phyloP scores from a whole-genome alignment of 78 protist genomes.

The Dictyostelium discoideum region DNA sequence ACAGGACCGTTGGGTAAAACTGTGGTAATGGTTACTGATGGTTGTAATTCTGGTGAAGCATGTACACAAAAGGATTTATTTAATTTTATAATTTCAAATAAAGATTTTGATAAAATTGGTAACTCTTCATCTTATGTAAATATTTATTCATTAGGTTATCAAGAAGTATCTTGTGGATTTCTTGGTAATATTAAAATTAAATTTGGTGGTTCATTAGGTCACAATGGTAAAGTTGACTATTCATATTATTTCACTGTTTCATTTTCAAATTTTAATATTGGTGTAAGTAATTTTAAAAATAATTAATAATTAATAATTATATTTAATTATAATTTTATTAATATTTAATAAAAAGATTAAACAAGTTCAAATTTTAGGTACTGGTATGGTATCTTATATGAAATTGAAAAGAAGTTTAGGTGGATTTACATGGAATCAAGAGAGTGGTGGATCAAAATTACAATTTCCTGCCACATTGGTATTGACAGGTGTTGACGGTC shows the following conservation, averaged over 20 bases:
- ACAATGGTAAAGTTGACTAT: background rate
- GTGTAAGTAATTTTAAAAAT: slow-evolving; percentile 21
- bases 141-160: slow-evolving; percentile 57
- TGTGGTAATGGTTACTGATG: slow-evolving; percentile 21
- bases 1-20: slow-evolving; percentile 26
- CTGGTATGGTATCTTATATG: slow-evolving; percentile 22
- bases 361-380: slow-evolving; percentile 20
- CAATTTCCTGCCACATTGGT: slow-evolving; percentile 47
- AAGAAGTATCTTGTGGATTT: slow-evolving; percentile 35
- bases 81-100: background rate
- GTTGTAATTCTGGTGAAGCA: slow-evolving; percentile 17
- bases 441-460: slow-evolving; percentile 12
- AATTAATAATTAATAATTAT: background rate
- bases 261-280: slow-evolving; percentile 4
- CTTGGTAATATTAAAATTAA: slow-evolving; percentile 1
- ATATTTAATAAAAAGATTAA: background rate
- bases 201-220: background rate
- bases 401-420: slow-evolving; percentile 1
- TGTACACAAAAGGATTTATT: slow-evolving; percentile 31
- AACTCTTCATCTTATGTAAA: background rate
- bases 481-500: slow-evolving; percentile 11
- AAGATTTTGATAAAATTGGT: background rate
- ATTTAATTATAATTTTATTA: too few relatives aligned
- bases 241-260: slow-evolving; percentile 1
- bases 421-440: slow-evolving; percentile 34